Evolutionary conservation across 768 basidiomycete species (phyloP), one percentile per base, ranked within the genome.

Genomic region (Coprinopsis cinerea): DNA sequence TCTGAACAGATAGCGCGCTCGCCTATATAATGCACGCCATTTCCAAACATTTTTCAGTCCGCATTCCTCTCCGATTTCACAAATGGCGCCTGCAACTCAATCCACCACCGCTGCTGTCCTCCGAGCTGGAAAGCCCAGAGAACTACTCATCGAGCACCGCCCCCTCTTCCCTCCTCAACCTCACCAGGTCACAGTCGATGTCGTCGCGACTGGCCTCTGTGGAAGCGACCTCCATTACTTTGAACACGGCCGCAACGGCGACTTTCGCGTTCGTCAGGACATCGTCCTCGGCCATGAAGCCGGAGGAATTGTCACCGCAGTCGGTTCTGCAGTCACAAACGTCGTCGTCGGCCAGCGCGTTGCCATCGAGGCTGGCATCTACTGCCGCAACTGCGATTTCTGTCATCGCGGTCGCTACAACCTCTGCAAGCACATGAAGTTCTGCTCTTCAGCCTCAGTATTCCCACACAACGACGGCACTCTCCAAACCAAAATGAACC

Each of bases 381-480:
- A 85, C 75, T 97, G 94, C 70, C 79, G 80, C 49, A 72, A 72
- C 35, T 92, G 89, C 68, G 65, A 71, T 26, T 83, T 74, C 63
- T 92, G 90, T 68, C 55, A 67, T 30, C 73, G 79, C 53, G 88
- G 88, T 13, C 79, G 91, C 18, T 98, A 97, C 72, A 97, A 98
- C 71, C 80, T 98, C 51, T 98, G 94, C 77, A 83, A 83, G 53
- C 72, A 74, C 56, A 82, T 98, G 82, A 81, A 88, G 56, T 98
- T 97, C 72, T 88, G 87, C 56, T 84, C 82, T 54, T 87, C 83
- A 52, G 94, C 94, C 37, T 87, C 93, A 62, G 88, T 88, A 22
- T 92, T 85, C 66, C 94, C 94, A 45, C 94, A 98, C 62, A 75
- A 85, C 24, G 94, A 98, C 58, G 94, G 94, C 6, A 95, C 92